Percentiles rank a stretch among this genome's conserved stretches.
phyloP scores from a whole-genome alignment of 495 filamentous ascomycete genomes.

The Penicillium coprophilum region DNA sequence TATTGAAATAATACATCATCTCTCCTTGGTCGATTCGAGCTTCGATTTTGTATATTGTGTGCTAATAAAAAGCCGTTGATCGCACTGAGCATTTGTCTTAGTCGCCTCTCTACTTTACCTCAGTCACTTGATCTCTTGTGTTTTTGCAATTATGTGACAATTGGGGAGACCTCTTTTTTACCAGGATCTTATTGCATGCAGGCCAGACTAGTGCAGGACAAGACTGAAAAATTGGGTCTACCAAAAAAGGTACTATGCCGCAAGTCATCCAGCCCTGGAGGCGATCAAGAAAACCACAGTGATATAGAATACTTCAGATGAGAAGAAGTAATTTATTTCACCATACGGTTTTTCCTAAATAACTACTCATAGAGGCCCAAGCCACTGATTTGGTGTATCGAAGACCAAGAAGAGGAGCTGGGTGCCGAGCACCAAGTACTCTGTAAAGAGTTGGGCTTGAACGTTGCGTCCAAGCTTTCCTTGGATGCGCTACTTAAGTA shows the following conservation, averaged over 20 bases:
- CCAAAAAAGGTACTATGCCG: neutral
- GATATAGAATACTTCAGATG: neutral
- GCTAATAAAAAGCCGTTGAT: conserved; percentile 3
- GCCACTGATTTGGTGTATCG: neutral
- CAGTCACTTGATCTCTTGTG: neutral
- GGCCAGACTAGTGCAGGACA: neutral
- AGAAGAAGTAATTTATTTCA: neutral
- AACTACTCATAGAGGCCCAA: neutral
- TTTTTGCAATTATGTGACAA: neutral
- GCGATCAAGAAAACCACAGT: neutral
- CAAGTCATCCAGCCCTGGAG: neutral
- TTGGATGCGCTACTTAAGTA: neutral
- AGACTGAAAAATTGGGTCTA: neutral
- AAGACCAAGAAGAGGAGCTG: too few species aligned
- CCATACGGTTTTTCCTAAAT: neutral
- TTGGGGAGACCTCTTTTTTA: neutral
- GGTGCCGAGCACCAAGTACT: too few species aligned
- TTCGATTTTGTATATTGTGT: conserved; percentile 2
- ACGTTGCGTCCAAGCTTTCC: neutral
- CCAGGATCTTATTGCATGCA: neutral
- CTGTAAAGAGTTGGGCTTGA: neutral
- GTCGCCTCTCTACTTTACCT: neutral
- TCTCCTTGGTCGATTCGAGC: neutral
- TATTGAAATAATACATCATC: neutral
- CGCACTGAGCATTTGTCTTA: neutral